Conservation (phyloP, 805 yeast genomes). For the Lachancea sp. region DNA sequence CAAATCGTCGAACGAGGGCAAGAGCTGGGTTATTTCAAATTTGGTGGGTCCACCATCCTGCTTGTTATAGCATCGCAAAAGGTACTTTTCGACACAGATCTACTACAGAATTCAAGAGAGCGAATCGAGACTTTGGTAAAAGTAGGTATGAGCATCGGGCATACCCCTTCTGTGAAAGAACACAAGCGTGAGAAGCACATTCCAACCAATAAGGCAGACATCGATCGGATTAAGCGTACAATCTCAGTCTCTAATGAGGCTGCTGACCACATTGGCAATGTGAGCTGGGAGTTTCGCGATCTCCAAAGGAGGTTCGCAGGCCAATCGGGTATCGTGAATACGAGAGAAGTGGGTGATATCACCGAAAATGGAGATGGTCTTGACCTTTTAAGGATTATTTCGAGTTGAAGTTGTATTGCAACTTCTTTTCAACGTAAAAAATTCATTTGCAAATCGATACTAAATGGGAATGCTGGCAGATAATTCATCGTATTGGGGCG, state of each 20-base stretch:
- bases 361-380: slow-evolving; percentile 3
- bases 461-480: too few species aligned
- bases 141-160: slow-evolving; percentile 93
- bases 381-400: slow-evolving; percentile 1
- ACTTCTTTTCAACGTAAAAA: too few species aligned
- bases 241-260: slow-evolving; percentile 25
- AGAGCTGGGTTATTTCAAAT: slow-evolving; percentile 89
- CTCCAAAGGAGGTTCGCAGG: slow-evolving; percentile 11
- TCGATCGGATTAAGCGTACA: slow-evolving; percentile 27
- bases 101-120: slow-evolving; percentile 57
- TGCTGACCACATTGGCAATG: slow-evolving; percentile 16
- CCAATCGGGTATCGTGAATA: neutral
- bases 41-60: slow-evolving; percentile 89
- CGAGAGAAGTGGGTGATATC: slow-evolving; percentile 1
- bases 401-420: too few species aligned
- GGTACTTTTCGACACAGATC: slow-evolving; percentile 66
- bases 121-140: slow-evolving; percentile 76
- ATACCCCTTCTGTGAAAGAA: slow-evolving; percentile 46
- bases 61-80: slow-evolving; percentile 48
- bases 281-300: slow-evolving; percentile 27
- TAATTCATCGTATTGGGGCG: too few species aligned
- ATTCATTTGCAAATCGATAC: too few species aligned
- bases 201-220: slow-evolving; percentile 24
- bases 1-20: slow-evolving; percentile 58
- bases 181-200: slow-evolving; percentile 39